phyloP scores from a whole-genome alignment of 208 protist species.

The Acanthamoeba culbertsoni region DNA sequence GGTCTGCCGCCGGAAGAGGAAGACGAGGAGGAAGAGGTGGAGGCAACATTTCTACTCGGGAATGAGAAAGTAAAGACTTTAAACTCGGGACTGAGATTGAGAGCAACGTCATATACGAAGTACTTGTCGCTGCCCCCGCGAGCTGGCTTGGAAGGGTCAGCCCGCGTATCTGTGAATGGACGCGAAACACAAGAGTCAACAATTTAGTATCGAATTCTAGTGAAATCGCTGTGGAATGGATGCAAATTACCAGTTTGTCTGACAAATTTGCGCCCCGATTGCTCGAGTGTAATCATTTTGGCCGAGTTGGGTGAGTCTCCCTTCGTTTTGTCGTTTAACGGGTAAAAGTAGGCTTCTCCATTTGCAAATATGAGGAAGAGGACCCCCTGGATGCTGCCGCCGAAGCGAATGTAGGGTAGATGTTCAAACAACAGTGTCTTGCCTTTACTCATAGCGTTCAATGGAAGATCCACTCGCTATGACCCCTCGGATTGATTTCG shows the following conservation, averaged over 20 bases:
- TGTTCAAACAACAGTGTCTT: constrained; percentile 56
- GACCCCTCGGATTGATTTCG: too few species aligned
- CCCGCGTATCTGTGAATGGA: neutral
- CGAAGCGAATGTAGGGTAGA: constrained; percentile 56
- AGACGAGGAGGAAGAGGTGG: neutral
- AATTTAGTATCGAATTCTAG: neutral
- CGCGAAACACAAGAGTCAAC: neutral
- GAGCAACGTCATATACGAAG: constrained; percentile 41
- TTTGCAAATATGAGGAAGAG: constrained; percentile 61
- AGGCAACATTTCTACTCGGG: neutral
- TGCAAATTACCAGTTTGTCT: constrained; percentile 5
- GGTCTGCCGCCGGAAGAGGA: neutral
- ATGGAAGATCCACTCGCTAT: too few species aligned
- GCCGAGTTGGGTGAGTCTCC: constrained; percentile 28
- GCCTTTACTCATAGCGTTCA: neutral
- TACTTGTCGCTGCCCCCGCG: constrained; percentile 29
- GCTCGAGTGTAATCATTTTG: constrained; percentile 45
- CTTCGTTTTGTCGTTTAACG: constrained; percentile 42
- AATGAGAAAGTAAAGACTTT: constrained; percentile 39
- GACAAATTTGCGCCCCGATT: constrained; percentile 42
- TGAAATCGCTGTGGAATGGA: neutral
- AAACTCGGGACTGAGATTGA: constrained; percentile 47
- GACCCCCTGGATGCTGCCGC: constrained; percentile 56
- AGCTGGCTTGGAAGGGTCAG: neutral
- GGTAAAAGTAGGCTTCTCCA: constrained; percentile 56